A percentile compares a stretch with the other conserved stretches of the same genome.
phyloP scores from a whole-genome alignment of 805 yeast species.

The Ogataea methylovora region DNA sequence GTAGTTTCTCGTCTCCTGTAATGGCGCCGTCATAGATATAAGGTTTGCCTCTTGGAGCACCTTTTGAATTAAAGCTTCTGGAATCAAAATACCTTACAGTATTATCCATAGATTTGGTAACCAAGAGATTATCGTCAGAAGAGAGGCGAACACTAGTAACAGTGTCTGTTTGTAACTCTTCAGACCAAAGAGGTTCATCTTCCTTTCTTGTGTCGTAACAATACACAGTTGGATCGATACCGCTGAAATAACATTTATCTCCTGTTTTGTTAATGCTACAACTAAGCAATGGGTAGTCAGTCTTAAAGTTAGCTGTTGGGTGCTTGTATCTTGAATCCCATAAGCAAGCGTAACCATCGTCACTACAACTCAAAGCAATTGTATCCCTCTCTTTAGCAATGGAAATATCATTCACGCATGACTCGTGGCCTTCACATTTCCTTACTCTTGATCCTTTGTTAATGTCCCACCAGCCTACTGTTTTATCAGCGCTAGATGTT shows the following conservation, averaged over 20 bases:
- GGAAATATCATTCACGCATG: constrained; percentile 50
- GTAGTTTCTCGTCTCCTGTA: constrained; percentile 41
- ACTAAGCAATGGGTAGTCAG: constrained; percentile 54
- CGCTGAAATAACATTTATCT: constrained; percentile 44
- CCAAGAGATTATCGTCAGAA: constrained; percentile 26
- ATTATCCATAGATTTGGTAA: constrained; percentile 51
- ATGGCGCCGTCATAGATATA: constrained; percentile 51
- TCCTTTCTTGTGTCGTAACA: constrained; percentile 51
- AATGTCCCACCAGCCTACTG: constrained; percentile 57
- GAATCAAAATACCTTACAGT: constrained; percentile 52
- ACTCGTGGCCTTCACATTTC: constrained; percentile 44
- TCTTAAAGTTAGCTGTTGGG: constrained; percentile 27
- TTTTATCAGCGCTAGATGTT: constrained; percentile 54
- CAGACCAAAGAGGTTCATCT: constrained; percentile 35
- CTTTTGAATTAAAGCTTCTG: constrained; percentile 31
- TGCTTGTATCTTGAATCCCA: constrained; percentile 64
- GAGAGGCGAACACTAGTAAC: constrained; percentile 50
- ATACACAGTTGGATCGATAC: constrained; percentile 57
- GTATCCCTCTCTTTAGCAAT: constrained; percentile 17
- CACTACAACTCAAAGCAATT: constrained; percentile 47
- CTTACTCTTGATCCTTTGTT: constrained; percentile 46
- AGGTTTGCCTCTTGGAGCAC: constrained; percentile 34
- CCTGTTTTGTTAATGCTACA: constrained; percentile 33
- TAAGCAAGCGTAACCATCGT: constrained; percentile 49
- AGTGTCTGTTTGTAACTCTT: constrained; percentile 39